Percentiles rank a stretch among this genome's conserved stretches.
Evolutionary conservation across 441 rosid species (phyloP).

Genomic region (Macaranga tanarius): DNA sequence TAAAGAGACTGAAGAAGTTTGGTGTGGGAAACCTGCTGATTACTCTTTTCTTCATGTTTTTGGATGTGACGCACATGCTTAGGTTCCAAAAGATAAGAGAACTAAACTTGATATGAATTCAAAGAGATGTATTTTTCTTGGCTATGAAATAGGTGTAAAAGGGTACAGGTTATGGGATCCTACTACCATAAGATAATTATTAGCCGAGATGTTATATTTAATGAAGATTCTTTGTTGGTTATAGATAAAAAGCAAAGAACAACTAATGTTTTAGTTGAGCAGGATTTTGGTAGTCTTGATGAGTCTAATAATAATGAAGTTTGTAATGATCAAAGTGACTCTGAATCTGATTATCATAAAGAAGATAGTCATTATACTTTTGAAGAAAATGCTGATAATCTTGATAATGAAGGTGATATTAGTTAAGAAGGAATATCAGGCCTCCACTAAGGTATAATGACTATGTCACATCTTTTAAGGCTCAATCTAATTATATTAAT

Average conservation of each 20-base stretch:
- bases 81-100: background rate
- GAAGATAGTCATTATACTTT: too few species aligned
- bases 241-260: background rate
- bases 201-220: background rate
- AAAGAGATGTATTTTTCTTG: background rate
- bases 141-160: background rate
- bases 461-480: background rate
- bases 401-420: too few species aligned
- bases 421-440: background rate
- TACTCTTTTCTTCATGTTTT: background rate
- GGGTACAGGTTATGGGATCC: too few species aligned
- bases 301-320: too few species aligned
- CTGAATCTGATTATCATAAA: too few species aligned
- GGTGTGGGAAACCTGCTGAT: background rate
- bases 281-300: too few species aligned
- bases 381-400: too few species aligned
- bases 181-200: background rate
- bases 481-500: background rate
- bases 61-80: background rate
- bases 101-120: constrained; percentile 1
- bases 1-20: background rate
- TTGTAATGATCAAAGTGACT: too few species aligned
- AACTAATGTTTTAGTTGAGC: background rate
- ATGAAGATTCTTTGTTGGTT: background rate
- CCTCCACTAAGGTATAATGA: background rate